Evolutionary conservation across 2,329 filamentous ascomycete species (phyloP).

Genomic region (Cadophora malorum): DNA sequence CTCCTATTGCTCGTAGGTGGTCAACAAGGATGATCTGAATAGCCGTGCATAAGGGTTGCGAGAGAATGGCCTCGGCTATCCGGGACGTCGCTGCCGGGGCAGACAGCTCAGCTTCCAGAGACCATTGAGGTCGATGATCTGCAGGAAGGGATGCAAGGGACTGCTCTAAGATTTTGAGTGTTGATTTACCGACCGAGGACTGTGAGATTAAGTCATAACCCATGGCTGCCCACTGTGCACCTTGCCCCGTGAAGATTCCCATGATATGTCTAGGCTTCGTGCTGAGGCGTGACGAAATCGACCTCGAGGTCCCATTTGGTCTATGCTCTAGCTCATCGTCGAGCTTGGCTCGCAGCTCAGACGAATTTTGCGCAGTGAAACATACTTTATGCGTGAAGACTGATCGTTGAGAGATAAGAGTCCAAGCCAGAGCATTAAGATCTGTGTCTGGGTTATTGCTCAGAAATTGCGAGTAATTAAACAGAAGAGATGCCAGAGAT

Average conservation of each 20-base stretch:
- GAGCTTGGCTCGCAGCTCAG: slow-evolving; percentile 25
- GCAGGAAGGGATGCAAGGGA: slow-evolving; percentile 34
- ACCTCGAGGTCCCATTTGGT: slow-evolving; percentile 10
- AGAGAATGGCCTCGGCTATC: slow-evolving; percentile 39
- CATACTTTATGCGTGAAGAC: slow-evolving; percentile 25
- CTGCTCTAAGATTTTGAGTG: slow-evolving; percentile 36
- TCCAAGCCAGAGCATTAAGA: slow-evolving; percentile 21
- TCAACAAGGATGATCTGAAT: slow-evolving; percentile 55
- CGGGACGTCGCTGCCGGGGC: slow-evolving; percentile 30
- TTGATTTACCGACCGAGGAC: slow-evolving; percentile 18
- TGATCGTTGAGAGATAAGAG: slow-evolving; percentile 23
- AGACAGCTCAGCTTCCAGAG: slow-evolving; percentile 35
- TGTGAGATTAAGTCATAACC: slow-evolving; percentile 33
- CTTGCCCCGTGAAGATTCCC: slow-evolving; percentile 39
- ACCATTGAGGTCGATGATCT: slow-evolving; percentile 30
- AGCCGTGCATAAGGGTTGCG: slow-evolving; percentile 53
- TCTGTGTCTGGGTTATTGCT: slow-evolving; percentile 12
- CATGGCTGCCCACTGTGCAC: slow-evolving; percentile 39
- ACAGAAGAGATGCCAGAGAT: slow-evolving; percentile 13
- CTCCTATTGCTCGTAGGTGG: slow-evolving; percentile 51
- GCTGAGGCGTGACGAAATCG: slow-evolving; percentile 16
- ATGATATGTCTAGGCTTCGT: slow-evolving; percentile 21
- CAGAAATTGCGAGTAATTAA: slow-evolving; percentile 18
- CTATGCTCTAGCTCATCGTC: slow-evolving; percentile 19
- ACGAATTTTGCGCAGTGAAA: slow-evolving; percentile 22